Evolutionary conservation across 495 filamentous ascomycete genomes (phyloP), one percentile per base, ranked within the genome.

Genomic region (Oidiodendron maius): DNA sequence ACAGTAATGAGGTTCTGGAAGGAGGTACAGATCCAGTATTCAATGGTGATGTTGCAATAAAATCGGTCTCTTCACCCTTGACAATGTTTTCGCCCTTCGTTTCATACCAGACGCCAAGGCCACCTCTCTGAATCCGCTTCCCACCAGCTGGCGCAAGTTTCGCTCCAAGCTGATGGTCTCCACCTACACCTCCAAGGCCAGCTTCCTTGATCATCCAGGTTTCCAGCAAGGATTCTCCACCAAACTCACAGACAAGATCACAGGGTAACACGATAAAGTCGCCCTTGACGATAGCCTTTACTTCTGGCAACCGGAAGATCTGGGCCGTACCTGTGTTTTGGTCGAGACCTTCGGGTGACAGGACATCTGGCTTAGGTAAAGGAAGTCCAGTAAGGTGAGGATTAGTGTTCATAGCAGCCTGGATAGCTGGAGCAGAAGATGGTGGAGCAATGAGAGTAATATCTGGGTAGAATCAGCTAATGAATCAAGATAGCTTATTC

Each of bases 241-340:
- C 85, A 4, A 98, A 69, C 60, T 96, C 91, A 69, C 87, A 96
- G 16, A 99, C 77, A 1, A 99, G 73, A 64, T 99, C 94, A 60
- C 93, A 99, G 1, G 91, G 91, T 17, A 99, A 68, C 3, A 97
- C 83, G 6, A 95, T 64, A 62, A 97, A 96, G 63, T 99, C 88
- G 3, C 81, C 78, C 21, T 75, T 89, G 47, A 99, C 83, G 34
- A 72, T 71, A 8, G 67, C 65, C 61, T 82, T 78, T 38, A 91
- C 75, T 60, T 89, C 82, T 0, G 84, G 81, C 11, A 90, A 72
- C 3, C 90, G 80, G 48, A 99, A 80, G n/a, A 97, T 76, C 60
- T 96, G 83, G 2, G 87, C 91, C 3, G 93, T 97, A 39, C 89
- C 87, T 0, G 83, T 91, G 48, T 83, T 89, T 54, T 86, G 76